Base-by-base conservation (phyloP, 345 rosid genomes). In the Aethionema arabicum region DNA sequence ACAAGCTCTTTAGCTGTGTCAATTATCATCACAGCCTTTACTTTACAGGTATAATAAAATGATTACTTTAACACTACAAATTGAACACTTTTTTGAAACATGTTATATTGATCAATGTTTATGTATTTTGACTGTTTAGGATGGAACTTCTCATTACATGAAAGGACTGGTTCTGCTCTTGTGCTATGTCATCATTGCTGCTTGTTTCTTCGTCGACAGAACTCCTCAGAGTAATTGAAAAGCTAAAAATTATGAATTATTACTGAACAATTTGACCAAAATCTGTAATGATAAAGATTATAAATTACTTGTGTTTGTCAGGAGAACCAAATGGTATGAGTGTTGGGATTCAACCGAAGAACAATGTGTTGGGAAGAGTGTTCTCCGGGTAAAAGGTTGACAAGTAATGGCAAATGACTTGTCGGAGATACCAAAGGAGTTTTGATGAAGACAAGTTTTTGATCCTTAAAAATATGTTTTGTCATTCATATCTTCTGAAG, bases 91-190 rank as follows among this genome's bases (percentile, higher is more conserved):
- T 21, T 21, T 21, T 21, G n/a, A n/a, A 21, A 21, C 27, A 21
- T 21, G 2, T 21, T 21, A 21, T 21, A 21, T 21, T 39, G n/a
- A 36, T 4, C 27, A 2, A 65, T 16, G 4, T 49, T 29, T 6
- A n/a, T 27, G 12, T 55, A 32, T 51, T 58, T 48, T 43, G 66
- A 21, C 0, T 32, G 40, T 33, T 56, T 30, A 92, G 96, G 98
- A 89, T 75, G 97, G 97, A 6, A 89, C 85, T 44, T 89, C 98
- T 53, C 93, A 92, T 70, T 89, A 92, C 84, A 46, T 91, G 80
- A 91, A 91, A 72, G 96, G 98, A 42, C 52, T 88, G 56, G 70
- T 83, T 60, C 83, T 87, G 16, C 47, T 84, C 42, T 68, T 90
- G 52, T 82, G 87, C 69, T 92, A 90, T 70, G 3, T 80, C n/a